phyloP scores from a whole-genome alignment of 2,329 filamentous ascomycete species.

The Clarireedia sp. region DNA sequence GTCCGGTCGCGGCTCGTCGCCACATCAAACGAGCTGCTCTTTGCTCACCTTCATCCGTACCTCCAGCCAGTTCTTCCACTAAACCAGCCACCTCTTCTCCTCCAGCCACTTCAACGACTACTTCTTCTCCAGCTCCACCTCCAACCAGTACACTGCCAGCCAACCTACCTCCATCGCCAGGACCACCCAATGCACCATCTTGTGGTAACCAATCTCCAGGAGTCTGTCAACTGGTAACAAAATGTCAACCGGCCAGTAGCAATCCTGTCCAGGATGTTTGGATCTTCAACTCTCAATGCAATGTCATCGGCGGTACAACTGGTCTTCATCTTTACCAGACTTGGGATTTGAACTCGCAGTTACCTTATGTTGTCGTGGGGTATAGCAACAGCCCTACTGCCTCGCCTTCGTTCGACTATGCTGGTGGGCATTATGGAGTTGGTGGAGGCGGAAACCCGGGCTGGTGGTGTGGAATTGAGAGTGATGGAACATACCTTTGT shows the following conservation, averaged over 20 bases:
- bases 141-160: neutral
- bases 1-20: constrained; percentile 1
- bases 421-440: constrained; percentile 6
- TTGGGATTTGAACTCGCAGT: neutral
- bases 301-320: constrained; percentile 7
- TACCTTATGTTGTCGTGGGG: constrained; percentile 4
- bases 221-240: constrained; percentile 6
- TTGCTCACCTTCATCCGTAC: neutral
- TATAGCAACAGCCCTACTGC: constrained; percentile 4
- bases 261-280: constrained; percentile 4
- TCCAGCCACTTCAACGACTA: neutral
- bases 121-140: neutral
- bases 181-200: neutral
- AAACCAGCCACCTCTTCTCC: neutral
- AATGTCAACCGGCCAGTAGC: neutral
- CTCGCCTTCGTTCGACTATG: constrained; percentile 7
- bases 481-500: constrained; percentile 5
- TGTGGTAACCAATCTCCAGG: constrained; percentile 3
- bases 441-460: constrained; percentile 8
- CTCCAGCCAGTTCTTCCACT: neutral
- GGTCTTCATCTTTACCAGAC: constrained; percentile 2
- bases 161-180: neutral
- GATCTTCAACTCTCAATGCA: constrained; percentile 6
- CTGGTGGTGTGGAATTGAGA: constrained; percentile 8
- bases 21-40: neutral